These are phyloP conservation scores for Cyclocybe cylindracea DNA, from an alignment of 768 basidiomycete genomes.

Conservation along the genomic window DNA sequence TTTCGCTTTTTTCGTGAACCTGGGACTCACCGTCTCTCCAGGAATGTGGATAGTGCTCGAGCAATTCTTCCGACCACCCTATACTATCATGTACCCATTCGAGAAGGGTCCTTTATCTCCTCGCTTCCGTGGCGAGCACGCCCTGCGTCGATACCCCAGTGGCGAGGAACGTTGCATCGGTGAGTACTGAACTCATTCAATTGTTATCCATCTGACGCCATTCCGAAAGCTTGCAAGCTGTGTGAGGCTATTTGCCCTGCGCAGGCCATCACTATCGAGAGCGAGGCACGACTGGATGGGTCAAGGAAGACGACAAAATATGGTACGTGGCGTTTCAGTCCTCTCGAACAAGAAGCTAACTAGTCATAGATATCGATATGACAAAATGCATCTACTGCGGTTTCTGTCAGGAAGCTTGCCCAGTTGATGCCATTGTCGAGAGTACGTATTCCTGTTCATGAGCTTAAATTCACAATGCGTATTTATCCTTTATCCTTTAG, in stretches of 20 bases:
- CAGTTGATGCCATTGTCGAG: slow-evolving; percentile 99
- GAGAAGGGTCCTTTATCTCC: slow-evolving; percentile 98
- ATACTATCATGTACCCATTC: slow-evolving; percentile 98
- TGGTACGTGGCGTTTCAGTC: slow-evolving; percentile 48
- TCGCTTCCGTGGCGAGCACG: slow-evolving; percentile 98
- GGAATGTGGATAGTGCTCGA: slow-evolving; percentile 98
- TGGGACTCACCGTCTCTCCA: slow-evolving; percentile 30
- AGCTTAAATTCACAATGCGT: slow-evolving; percentile 2
- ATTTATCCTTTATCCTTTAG: slow-evolving; percentile 38
- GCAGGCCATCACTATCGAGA: slow-evolving; percentile 99
- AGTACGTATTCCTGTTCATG: slow-evolving; percentile 54
- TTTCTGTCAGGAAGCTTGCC: slow-evolving; percentile 99
- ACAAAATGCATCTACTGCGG: slow-evolving; percentile 99
- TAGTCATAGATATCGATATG: slow-evolving; percentile 90
- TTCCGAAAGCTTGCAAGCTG: slow-evolving; percentile 84
- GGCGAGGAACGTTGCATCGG: slow-evolving; percentile 99
- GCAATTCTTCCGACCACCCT: slow-evolving; percentile 91
- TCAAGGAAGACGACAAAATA: slow-evolving; percentile 98
- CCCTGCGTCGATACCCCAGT: slow-evolving; percentile 91
- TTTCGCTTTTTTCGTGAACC: neutral
- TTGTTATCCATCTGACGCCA: neutral
- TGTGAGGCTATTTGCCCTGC: slow-evolving; percentile 99
- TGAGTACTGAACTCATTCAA: slow-evolving; percentile 37
- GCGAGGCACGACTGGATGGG: slow-evolving; percentile 93
- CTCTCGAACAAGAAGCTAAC: slow-evolving; percentile 4